These are phyloP conservation scores for Hypoxylon lienhwacheense DNA, from an alignment of 495 filamentous ascomycete genomes.

Conservation along the genomic window DNA sequence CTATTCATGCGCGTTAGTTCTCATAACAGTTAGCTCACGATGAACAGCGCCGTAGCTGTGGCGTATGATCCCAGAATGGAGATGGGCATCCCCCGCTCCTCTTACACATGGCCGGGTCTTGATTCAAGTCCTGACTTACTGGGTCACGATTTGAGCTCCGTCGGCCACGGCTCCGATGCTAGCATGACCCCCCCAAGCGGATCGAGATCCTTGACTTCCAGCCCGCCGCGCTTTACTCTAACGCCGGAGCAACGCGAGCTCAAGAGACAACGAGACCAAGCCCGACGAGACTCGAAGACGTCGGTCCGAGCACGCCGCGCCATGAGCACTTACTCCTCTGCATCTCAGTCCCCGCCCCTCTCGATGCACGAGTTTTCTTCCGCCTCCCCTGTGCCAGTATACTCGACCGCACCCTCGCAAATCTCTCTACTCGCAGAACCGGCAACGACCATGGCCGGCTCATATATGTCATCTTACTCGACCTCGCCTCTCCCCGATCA, in stretches of 20 bases:
- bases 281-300: conserved; percentile 47
- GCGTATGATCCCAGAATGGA: conserved; percentile 49
- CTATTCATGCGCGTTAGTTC: not conserved
- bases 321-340: conserved; percentile 46
- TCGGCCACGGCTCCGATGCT: conserved; percentile 45
- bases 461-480: conserved; percentile 50
- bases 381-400: conserved; percentile 47
- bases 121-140: conserved; percentile 44
- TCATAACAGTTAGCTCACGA: conserved; percentile 7
- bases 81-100: conserved; percentile 48
- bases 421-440: conserved; percentile 52
- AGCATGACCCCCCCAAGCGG: conserved; percentile 49
- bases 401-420: conserved; percentile 49
- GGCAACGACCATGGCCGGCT: conserved; percentile 36
- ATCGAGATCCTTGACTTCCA: conserved; percentile 50
- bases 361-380: conserved; percentile 46
- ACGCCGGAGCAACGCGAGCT: conserved; percentile 53
- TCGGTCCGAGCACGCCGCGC: conserved; percentile 44
- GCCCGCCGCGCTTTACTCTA: conserved; percentile 48
- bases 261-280: conserved; percentile 53
- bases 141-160: conserved; percentile 43
- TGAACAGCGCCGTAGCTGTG: conserved; percentile 48
- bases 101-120: conserved; percentile 50
- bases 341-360: conserved; percentile 46
- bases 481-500: conserved; percentile 48